Evolutionary conservation across 169 alveolate genomes (phyloP), one percentile per base, ranked within the genome.

Genomic region (Hepatocystis sp.): DNA sequence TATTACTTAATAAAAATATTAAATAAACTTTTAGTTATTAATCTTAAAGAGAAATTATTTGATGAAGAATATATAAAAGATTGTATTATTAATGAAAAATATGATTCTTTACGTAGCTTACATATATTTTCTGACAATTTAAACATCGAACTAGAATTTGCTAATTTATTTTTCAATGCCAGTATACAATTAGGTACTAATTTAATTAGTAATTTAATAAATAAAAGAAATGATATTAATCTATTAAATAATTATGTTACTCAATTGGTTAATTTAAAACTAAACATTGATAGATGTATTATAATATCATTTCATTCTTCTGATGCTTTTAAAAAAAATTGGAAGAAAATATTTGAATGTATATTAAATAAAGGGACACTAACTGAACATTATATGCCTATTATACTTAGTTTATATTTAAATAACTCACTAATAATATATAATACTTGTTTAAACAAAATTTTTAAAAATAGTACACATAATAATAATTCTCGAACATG

Each of bases 321-420:
- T 28, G 39, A 60, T n/a, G 25, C 21, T 49, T 71, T 71, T 44
- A 58, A 53, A 11, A 71, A 71, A 34, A 56, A 58, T 30, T 71
- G 86, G 86, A 71, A 60, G 46, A 76, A 71, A 71, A 65, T 56
- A 1, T 60, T 71, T 49, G 86, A 71, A 52, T 76, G 58, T 15
- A 11, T 71, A 58, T 49, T 71, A 34, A 71, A 71, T 52, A 71
- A 71, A 51, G 86, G 86, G 8, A 46, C 25, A 11, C 76, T 58
- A 15, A 76, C 86, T 13, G 86, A 71, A 49, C 55, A 13, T 28
- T 71, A 71, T 27, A 71, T 71, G 51, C 86, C 86, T 10, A 36
- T 71, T 32, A 71, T 71, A 58, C 86, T 71, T 21, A 58, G 86
- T 11, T 58, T 71, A 28, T 71, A 71, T 51, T 34, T 71, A 39